Conservation (phyloP, 2,329 filamentous ascomycete genomes). For the Gaeumannomyces sp. region DNA sequence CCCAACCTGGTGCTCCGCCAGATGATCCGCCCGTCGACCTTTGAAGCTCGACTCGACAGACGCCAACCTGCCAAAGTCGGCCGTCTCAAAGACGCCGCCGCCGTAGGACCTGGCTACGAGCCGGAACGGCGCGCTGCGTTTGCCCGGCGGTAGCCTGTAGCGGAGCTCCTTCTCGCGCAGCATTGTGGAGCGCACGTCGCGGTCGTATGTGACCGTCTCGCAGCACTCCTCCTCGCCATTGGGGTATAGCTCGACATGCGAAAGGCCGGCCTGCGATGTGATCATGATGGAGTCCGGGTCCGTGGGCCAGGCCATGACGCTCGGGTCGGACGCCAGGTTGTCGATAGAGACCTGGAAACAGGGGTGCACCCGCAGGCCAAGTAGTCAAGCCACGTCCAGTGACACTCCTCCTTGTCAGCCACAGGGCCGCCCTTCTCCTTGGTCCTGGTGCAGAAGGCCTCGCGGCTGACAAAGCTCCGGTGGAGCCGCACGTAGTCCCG, state of each 20-base stretch:
- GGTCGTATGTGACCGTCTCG: constrained; percentile 73
- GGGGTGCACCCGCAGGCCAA: constrained; percentile 87
- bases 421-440: constrained; percentile 75
- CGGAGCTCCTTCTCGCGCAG: constrained; percentile 72
- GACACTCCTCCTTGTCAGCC: constrained; percentile 73
- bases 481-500: constrained; percentile 81
- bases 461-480: constrained; percentile 72
- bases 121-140: constrained; percentile 54
- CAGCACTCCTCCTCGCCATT: constrained; percentile 78
- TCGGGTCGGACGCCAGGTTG: constrained; percentile 66
- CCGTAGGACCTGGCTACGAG: constrained; percentile 71
- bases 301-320: constrained; percentile 73
- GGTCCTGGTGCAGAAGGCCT: constrained; percentile 82
- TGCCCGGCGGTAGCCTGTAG: constrained; percentile 62
- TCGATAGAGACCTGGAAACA: constrained; percentile 56
- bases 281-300: constrained; percentile 71
- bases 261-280: constrained; percentile 73
- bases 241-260: constrained; percentile 75
- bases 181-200: constrained; percentile 61
- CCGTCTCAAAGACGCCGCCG: constrained; percentile 66
- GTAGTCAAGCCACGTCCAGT: constrained; percentile 84
- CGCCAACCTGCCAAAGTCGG: constrained; percentile 66
- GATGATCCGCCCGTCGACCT: constrained; percentile 60
- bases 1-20: constrained; percentile 74
- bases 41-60: constrained; percentile 68